A percentile compares a stretch with the other conserved stretches of the same genome.
These are phyloP conservation scores for Lentinula aciculospora DNA, from an alignment of 768 basidiomycete species.

Conservation along the genomic window DNA sequence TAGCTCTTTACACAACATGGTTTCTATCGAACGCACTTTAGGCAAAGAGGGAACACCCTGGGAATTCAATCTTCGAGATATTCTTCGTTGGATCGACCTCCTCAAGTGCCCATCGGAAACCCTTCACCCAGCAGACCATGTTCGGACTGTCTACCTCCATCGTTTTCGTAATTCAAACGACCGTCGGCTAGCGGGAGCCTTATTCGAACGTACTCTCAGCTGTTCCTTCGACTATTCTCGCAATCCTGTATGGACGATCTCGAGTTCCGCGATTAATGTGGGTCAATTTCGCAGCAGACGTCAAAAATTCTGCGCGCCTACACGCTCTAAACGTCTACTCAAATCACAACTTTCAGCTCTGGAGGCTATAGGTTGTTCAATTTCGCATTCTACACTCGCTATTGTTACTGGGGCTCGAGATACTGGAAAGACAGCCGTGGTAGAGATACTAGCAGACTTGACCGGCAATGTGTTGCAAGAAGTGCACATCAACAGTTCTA, in stretches of 20 bases:
- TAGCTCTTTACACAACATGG: conserved; percentile 58
- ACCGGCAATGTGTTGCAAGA: conserved; percentile 68
- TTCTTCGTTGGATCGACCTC: conserved; percentile 76
- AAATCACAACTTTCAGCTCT: conserved; percentile 60
- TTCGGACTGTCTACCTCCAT: conserved; percentile 74
- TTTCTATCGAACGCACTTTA: conserved; percentile 58
- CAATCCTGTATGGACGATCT: conserved; percentile 34
- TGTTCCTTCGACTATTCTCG: conserved; percentile 16
- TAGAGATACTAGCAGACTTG: conserved; percentile 63
- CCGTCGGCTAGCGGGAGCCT: conserved; percentile 38
- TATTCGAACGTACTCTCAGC: conserved; percentile 54
- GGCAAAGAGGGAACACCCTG: conserved; percentile 83
- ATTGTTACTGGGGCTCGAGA: conserved; percentile 74
- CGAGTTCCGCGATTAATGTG: conserved; percentile 50
- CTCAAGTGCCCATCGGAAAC: conserved; percentile 33
- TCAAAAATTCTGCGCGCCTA: conserved; percentile 25
- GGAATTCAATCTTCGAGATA: conserved; percentile 97
- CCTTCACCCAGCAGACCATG: conserved; percentile 53
- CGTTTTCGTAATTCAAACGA: conserved; percentile 80
- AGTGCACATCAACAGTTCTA: conserved; percentile 76
- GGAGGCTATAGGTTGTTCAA: conserved; percentile 70
- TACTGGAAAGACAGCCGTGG: conserved; percentile 75
- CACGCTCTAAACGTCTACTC: conserved; percentile 45
- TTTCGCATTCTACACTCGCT: conserved; percentile 80
- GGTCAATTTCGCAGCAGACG: conserved; percentile 52